Evolutionary conservation across 2,329 filamentous ascomycete species (phyloP).

Genomic region (Fusarium sp.): DNA sequence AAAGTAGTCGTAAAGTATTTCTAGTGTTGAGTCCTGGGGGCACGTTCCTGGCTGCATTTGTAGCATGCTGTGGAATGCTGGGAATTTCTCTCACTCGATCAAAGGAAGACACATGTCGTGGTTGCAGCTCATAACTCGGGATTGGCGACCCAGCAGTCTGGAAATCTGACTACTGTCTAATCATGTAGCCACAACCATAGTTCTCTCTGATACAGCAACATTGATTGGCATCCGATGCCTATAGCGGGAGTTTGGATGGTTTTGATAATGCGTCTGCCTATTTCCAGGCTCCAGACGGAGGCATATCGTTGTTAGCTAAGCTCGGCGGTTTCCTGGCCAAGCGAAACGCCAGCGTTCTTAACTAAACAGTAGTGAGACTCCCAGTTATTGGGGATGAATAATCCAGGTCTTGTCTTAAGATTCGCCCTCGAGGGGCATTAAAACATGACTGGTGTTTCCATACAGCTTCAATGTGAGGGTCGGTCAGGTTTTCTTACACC

Average conservation of each 20-base stretch:
- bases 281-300: neutral
- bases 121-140: conserved; percentile 20
- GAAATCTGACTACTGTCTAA: conserved; percentile 8
- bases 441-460: neutral
- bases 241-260: neutral
- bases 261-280: neutral
- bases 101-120: conserved; percentile 19
- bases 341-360: neutral
- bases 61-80: conserved; percentile 36
- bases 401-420: conserved; percentile 17
- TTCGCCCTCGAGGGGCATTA: neutral
- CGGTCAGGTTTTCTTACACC: neutral
- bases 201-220: neutral
- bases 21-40: conserved; percentile 2
- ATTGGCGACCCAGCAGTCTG: conserved; percentile 27
- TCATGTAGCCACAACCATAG: neutral
- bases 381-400: conserved; percentile 15
- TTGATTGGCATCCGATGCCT: neutral
- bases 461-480: neutral
- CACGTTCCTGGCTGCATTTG: conserved; percentile 32
- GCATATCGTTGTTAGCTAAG: neutral
- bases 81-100: conserved; percentile 30
- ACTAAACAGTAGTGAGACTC: conserved; percentile 13
- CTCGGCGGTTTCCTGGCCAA: conserved; percentile 12
- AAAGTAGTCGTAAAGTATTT: neutral